Evolutionary conservation across 805 yeast genomes (phyloP).

Genomic region (Ogataea naganishii): DNA sequence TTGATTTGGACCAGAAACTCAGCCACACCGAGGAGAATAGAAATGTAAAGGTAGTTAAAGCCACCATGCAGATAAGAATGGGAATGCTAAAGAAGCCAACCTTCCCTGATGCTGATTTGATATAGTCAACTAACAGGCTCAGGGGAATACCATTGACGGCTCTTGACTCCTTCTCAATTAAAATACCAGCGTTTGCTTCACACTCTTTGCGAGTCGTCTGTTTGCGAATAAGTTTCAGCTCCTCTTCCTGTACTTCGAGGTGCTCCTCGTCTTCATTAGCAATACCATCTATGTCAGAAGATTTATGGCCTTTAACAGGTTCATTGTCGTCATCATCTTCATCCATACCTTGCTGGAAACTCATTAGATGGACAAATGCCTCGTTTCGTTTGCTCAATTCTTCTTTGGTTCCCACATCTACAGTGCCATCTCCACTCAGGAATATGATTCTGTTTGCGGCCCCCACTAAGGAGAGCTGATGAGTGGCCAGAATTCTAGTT

Average conservation of each 20-base stretch:
- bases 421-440: slow-evolving; percentile 51
- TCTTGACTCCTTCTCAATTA: slow-evolving; percentile 22
- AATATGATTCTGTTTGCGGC: slow-evolving; percentile 63
- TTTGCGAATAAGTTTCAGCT: slow-evolving; percentile 11
- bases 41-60: slow-evolving; percentile 38
- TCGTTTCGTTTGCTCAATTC: slow-evolving; percentile 38
- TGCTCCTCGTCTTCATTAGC: not conserved
- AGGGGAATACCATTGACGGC: slow-evolving; percentile 30
- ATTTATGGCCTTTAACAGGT: slow-evolving; percentile 14
- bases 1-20: slow-evolving; percentile 64
- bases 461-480: slow-evolving; percentile 63
- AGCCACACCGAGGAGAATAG: slow-evolving; percentile 68
- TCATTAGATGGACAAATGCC: slow-evolving; percentile 44
- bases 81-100: slow-evolving; percentile 22
- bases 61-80: slow-evolving; percentile 8
- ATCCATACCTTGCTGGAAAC: slow-evolving; percentile 26
- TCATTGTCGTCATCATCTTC: slow-evolving; percentile 14
- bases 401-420: slow-evolving; percentile 50
- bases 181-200: slow-evolving; percentile 19
- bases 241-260: slow-evolving; percentile 5
- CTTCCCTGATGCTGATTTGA: slow-evolving; percentile 48
- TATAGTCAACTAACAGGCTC: slow-evolving; percentile 40
- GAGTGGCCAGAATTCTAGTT: slow-evolving; percentile 75
- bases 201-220: slow-evolving; percentile 17
- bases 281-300: slow-evolving; percentile 6